Evolutionary conservation across 495 filamentous ascomycete species (phyloP).

Genomic region (Bathelium albidoporum): DNA sequence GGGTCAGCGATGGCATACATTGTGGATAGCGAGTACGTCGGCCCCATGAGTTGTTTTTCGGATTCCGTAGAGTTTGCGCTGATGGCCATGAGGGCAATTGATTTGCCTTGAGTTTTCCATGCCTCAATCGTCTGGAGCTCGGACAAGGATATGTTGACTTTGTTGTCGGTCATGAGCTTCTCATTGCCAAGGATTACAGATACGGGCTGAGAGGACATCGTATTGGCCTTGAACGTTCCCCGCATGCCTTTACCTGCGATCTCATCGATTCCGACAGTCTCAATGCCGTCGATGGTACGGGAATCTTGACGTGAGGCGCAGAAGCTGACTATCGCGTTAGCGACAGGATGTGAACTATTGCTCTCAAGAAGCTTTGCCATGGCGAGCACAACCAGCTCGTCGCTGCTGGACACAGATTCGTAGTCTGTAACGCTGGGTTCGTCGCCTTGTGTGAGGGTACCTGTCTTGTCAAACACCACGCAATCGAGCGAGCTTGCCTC

Average conservation of each 20-base stretch:
- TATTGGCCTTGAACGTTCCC: slow-evolving; percentile 47
- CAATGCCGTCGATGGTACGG: slow-evolving; percentile 16
- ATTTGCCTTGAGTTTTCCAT: slow-evolving; percentile 29
- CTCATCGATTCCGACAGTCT: slow-evolving; percentile 52
- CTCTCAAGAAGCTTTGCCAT: slow-evolving; percentile 63
- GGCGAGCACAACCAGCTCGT: slow-evolving; percentile 36
- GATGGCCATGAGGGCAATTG: slow-evolving; percentile 25
- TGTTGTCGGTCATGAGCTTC: slow-evolving; percentile 45
- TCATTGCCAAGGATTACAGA: slow-evolving; percentile 82
- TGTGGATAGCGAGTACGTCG: slow-evolving; percentile 18
- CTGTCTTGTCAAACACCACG: slow-evolving; percentile 94
- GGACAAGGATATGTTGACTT: slow-evolving; percentile 12
- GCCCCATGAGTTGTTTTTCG: background rate
- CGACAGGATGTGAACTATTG: slow-evolving; percentile 78
- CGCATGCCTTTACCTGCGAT: slow-evolving; percentile 73
- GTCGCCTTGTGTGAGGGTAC: slow-evolving; percentile 78
- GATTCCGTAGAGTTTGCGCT: background rate
- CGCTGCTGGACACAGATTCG: slow-evolving; percentile 27
- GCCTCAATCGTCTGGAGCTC: slow-evolving; percentile 12
- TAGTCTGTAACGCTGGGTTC: slow-evolving; percentile 65
- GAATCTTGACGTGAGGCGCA: slow-evolving; percentile 31
- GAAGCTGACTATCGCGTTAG: slow-evolving; percentile 64
- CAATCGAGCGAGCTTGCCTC: slow-evolving; percentile 78
- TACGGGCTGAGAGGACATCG: slow-evolving; percentile 22
- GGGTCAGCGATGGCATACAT: slow-evolving; percentile 46